phyloP scores from a whole-genome alignment of 2,329 filamentous ascomycete species.

The Paradendryphiella salina region DNA sequence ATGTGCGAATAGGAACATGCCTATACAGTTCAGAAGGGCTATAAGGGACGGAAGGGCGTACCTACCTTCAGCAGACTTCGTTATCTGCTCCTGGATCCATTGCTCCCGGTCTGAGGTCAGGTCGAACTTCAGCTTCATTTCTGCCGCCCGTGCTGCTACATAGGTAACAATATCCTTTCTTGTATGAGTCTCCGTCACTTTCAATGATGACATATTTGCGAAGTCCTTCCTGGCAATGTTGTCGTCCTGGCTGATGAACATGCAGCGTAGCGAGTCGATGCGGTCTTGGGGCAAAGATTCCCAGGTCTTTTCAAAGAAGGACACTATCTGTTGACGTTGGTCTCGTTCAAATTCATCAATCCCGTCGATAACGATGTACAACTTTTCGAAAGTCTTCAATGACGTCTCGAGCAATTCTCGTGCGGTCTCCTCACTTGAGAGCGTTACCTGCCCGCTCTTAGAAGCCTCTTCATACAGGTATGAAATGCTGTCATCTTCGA shows the following conservation, averaged over 20 bases:
- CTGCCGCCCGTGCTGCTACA: background rate
- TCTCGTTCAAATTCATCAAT: constrained; percentile 48
- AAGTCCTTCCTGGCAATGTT: constrained; percentile 8
- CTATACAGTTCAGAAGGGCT: background rate
- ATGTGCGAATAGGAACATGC: constrained; percentile 22
- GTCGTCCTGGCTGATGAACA: constrained; percentile 33
- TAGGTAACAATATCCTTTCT: constrained; percentile 4
- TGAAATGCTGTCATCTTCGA: background rate
- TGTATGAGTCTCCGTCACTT: constrained; percentile 2
- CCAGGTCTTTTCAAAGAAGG: constrained; percentile 16
- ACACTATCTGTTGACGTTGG: constrained; percentile 29
- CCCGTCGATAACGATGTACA: constrained; percentile 36
- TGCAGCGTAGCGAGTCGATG: constrained; percentile 13
- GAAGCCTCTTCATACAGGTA: constrained; percentile 2
- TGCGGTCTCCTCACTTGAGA: background rate
- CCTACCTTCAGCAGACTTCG: constrained; percentile 28
- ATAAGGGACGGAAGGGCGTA: background rate
- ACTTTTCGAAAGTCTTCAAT: constrained; percentile 27
- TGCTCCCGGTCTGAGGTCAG: constrained; percentile 23
- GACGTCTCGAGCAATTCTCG: constrained; percentile 15
- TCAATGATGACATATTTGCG: constrained; percentile 1
- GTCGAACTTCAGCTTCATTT: constrained; percentile 19
- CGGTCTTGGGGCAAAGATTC: constrained; percentile 19
- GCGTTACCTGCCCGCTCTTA: constrained; percentile 1
- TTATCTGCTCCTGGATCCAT: constrained; percentile 26